These are phyloP conservation scores for Asterella californica DNA, from an alignment of 225 moss, liverwort and hornwort species.

Conservation along the genomic window DNA sequence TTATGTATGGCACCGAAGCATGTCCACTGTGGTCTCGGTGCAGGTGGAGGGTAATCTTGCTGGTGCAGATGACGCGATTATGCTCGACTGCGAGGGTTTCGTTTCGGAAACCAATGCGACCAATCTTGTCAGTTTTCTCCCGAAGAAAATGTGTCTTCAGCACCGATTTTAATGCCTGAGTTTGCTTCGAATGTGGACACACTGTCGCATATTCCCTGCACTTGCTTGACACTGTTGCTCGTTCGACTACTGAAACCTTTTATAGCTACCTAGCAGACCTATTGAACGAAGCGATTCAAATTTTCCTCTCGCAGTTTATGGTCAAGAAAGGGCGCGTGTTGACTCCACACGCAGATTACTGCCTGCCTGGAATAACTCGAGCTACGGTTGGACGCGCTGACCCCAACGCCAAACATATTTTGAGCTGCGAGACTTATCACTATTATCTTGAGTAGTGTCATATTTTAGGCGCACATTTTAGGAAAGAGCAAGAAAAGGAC, in stretches of 20 bases:
- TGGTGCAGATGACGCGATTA: constrained; percentile 77
- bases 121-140: constrained; percentile 58
- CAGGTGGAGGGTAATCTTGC: constrained; percentile 92
- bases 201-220: background rate
- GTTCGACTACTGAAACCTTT: background rate
- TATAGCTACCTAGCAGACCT: background rate
- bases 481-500: background rate
- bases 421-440: background rate
- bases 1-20: background rate
- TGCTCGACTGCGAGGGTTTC: constrained; percentile 91
- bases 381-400: constrained; percentile 47
- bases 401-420: background rate
- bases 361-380: constrained; percentile 85
- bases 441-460: background rate
- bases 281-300: background rate
- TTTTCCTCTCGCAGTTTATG: constrained; percentile 63
- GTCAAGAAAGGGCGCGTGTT: constrained; percentile 78
- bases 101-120: constrained; percentile 95
- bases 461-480: background rate
- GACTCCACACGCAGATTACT: constrained; percentile 82
- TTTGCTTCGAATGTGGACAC: background rate
- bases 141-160: background rate
- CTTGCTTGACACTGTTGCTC: background rate
- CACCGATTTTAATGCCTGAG: background rate
- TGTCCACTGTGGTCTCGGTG: constrained; percentile 22